A percentile compares a stretch with the other conserved stretches of the same genome.
Conservation (phyloP, 305 asterid species). For the Solanum hybrid region DNA sequence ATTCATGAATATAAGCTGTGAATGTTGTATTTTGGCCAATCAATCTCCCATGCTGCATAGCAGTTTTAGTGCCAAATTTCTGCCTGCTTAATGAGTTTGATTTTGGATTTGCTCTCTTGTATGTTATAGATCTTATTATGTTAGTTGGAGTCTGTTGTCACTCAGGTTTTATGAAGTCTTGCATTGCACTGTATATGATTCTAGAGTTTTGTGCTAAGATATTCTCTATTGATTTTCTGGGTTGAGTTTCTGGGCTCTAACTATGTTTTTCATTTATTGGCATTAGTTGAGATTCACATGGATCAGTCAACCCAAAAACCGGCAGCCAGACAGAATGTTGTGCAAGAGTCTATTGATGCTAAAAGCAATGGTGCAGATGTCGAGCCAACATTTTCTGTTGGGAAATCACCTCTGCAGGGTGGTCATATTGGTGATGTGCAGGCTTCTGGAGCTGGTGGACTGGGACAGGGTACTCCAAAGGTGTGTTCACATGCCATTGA, state of each 20-base stretch:
- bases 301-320: slow-evolving; percentile 26
- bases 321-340: slow-evolving; percentile 25
- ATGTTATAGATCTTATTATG: not conserved
- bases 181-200: not conserved
- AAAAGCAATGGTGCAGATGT: slow-evolving; percentile 44
- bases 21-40: not conserved
- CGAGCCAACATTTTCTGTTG: slow-evolving; percentile 65
- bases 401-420: slow-evolving; percentile 69
- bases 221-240: not conserved
- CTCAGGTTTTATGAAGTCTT: not conserved
- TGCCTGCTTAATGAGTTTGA: not conserved
- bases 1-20: not conserved
- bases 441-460: slow-evolving; percentile 60
- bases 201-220: not conserved
- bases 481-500: slow-evolving; percentile 21
- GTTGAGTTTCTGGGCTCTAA: not conserved
- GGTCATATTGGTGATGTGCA: slow-evolving; percentile 41
- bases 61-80: not conserved
- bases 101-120: not conserved
- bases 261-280: not conserved
- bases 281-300: slow-evolving; percentile 30
- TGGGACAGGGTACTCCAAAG: slow-evolving; percentile 97
- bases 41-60: not conserved
- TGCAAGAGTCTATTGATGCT: slow-evolving; percentile 22
- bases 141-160: not conserved